Conservation (phyloP, 2,329 filamentous ascomycete genomes). For the Talaromyces sp. region DNA sequence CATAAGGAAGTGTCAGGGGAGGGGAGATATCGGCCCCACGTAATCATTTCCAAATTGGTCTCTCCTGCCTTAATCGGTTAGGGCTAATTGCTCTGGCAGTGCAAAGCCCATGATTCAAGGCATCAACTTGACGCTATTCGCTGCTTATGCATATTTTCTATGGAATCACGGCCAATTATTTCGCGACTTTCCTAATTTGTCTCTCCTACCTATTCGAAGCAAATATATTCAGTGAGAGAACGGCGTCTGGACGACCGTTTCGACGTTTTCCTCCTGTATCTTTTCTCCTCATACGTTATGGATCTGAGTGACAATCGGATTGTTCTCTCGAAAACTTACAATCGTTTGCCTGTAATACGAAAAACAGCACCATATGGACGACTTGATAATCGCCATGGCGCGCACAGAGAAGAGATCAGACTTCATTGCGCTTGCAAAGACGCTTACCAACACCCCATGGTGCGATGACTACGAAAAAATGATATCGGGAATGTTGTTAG, state of each 20-base stretch:
- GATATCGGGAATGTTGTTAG: conserved; percentile 16
- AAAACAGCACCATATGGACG: not conserved
- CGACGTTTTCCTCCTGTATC: not conserved
- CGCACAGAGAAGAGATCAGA: conserved; percentile 5
- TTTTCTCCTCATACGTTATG: not conserved
- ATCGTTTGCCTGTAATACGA: not conserved
- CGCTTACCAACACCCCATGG: conserved; percentile 6
- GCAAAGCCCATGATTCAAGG: not conserved
- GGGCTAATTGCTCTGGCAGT: not conserved
- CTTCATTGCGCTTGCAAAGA: conserved; percentile 8
- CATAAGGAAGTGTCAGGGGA: not conserved
- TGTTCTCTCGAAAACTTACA: not conserved
- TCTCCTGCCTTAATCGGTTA: conserved; percentile 10
- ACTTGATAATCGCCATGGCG: conserved; percentile 5
- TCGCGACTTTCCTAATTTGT: not conserved
- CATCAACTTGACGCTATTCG: not conserved
- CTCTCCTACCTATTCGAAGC: not conserved
- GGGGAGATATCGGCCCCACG: not conserved
- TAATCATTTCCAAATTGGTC: conserved; percentile 6
- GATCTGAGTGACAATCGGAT: not conserved
- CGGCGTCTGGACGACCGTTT: not conserved
- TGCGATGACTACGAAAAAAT: conserved; percentile 18
- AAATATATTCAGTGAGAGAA: not conserved
- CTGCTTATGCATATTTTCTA: not conserved
- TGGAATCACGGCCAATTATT: not conserved